A percentile compares a stretch with the other conserved stretches of the same genome.
Conservation (phyloP, 768 basidiomycete genomes). For the Lentinus tigrinus region DNA sequence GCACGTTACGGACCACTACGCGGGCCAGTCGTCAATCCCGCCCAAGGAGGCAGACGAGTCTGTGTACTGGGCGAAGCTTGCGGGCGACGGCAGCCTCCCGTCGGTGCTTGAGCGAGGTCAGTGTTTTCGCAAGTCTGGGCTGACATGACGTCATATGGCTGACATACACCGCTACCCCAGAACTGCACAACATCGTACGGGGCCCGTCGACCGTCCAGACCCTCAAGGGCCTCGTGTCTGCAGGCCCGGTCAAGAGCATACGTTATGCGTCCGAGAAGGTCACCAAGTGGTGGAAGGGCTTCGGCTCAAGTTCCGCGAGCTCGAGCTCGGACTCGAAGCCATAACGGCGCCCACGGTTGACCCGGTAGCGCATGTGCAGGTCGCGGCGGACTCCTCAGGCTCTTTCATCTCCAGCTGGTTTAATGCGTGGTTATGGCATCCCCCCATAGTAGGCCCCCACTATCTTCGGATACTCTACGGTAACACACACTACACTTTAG, state of each 20-base stretch:
- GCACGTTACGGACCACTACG: conserved; percentile 53
- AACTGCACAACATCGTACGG: conserved; percentile 75
- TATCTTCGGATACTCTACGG: conserved; percentile 12
- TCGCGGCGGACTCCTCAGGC: conserved; percentile 10
- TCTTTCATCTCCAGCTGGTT: neutral
- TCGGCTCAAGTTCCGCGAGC: neutral
- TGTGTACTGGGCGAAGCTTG: conserved; percentile 73
- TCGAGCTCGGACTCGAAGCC: neutral
- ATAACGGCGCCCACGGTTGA: neutral
- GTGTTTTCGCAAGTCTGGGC: neutral
- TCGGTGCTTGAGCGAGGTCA: conserved; percentile 53
- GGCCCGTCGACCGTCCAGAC: conserved; percentile 83
- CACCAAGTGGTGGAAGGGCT: conserved; percentile 72
- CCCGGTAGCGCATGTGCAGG: conserved; percentile 6
- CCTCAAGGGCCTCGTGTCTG: conserved; percentile 82
- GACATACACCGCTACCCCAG: conserved; percentile 37
- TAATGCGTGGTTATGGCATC: neutral
- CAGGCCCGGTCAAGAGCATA: conserved; percentile 76
- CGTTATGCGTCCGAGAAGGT: conserved; percentile 77
- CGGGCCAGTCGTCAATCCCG: conserved; percentile 31
- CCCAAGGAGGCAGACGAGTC: conserved; percentile 63
- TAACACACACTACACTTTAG: conserved; percentile 15
- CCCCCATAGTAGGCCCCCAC: neutral
- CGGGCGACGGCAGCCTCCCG: conserved; percentile 59
- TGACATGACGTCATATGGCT: neutral